phyloP scores from a whole-genome alignment of 306 rosid species.

The Gillenia trifoliata region DNA sequence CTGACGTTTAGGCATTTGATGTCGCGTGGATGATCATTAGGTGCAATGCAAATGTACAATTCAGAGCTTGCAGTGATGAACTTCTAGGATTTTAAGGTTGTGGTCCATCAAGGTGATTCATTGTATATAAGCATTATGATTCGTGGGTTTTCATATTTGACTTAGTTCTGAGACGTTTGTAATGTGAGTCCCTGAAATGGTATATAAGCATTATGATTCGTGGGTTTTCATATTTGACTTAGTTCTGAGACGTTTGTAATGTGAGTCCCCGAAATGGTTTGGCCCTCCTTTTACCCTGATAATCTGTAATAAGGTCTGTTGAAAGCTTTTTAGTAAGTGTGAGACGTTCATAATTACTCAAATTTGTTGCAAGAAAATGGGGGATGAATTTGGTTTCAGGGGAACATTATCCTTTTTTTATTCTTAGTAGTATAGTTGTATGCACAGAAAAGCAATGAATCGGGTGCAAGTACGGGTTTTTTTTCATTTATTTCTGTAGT shows the following conservation, averaged over 20 bases:
- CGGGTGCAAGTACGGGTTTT: neutral
- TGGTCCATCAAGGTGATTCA: neutral
- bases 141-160: neutral
- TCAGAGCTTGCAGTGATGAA: neutral
- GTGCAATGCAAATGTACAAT: neutral
- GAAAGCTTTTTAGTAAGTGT: neutral
- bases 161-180: neutral
- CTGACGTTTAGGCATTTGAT: neutral
- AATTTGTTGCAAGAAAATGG: neutral
- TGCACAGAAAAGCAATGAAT: neutral
- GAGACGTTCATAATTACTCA: neutral
- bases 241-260: neutral
- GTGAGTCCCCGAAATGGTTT: neutral
- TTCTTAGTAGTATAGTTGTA: neutral
- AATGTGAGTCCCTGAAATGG: neutral
- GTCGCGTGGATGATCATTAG: neutral
- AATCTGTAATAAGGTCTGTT: neutral
- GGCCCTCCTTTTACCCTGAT: neutral
- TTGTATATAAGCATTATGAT: neutral
- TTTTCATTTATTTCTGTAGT: neutral
- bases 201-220: neutral
- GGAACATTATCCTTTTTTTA: neutral
- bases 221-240: neutral
- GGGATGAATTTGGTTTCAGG: neutral
- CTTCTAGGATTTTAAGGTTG: neutral